phyloP scores from a whole-genome alignment of 75 land plant genomes.

The Sequoia sempervirens region DNA sequence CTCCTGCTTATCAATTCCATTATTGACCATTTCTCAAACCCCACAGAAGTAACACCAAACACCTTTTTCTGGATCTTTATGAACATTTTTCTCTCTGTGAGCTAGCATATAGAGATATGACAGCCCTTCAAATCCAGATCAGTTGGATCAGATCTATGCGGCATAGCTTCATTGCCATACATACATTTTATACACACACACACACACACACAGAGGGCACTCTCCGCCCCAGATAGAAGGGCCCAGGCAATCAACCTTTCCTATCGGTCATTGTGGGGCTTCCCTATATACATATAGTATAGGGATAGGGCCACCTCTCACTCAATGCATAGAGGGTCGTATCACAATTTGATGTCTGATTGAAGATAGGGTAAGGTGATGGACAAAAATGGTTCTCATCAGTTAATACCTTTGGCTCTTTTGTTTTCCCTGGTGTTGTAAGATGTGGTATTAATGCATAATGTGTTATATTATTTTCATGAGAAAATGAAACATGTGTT shows the following conservation, averaged over 20 bases:
- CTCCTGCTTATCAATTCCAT: not conserved
- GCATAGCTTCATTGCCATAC: no score
- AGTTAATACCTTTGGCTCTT: not conserved
- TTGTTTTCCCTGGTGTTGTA: not conserved
- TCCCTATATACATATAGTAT: no score
- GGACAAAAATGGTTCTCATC: not conserved
- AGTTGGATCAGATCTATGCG: no score
- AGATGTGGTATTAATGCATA: not conserved
- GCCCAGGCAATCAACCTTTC: no score
- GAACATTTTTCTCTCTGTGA: not conserved
- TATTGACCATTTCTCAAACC: not conserved
- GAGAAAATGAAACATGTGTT: not conserved
- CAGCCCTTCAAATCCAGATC: no score
- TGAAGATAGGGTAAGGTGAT: not conserved
- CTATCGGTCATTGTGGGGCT: no score
- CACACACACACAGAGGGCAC: no score
- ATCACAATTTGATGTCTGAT: not conserved
- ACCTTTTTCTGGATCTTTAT: not conserved
- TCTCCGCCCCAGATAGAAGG: no score
- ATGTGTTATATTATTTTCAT: not conserved
- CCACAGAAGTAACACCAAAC: not conserved
- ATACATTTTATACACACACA: no score
- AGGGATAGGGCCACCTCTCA: no score
- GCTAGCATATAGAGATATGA: not conserved
- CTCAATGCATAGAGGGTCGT: not conserved